Percentiles rank a stretch among this genome's conserved stretches.
Evolutionary conservation across 2,329 filamentous ascomycete genomes (phyloP).

Genomic region (Neospermospora avenae): DNA sequence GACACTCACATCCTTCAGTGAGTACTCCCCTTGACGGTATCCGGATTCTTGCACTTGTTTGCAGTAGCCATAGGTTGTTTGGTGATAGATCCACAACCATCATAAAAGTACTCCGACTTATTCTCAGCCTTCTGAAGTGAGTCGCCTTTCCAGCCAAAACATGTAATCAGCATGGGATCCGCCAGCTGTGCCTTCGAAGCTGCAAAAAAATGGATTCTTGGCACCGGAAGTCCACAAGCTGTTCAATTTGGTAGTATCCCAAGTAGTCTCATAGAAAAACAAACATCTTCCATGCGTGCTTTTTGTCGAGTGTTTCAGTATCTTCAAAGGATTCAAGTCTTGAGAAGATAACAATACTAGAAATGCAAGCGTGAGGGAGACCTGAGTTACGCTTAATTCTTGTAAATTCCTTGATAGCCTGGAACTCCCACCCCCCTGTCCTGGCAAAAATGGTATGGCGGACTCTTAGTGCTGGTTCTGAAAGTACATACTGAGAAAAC

Average conservation of each 20-base stretch:
- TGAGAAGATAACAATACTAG: slow-evolving; percentile 7
- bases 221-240: slow-evolving; percentile 43
- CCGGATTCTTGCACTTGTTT: slow-evolving; percentile 45
- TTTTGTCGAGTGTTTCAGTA: slow-evolving; percentile 28
- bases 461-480: too few species aligned
- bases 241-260: slow-evolving; percentile 43
- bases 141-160: slow-evolving; percentile 50
- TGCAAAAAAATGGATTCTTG: slow-evolving; percentile 43
- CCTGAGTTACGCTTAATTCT: slow-evolving; percentile 9
- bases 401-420: slow-evolving; percentile 9
- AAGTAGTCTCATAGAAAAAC: slow-evolving; percentile 48
- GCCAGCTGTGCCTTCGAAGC: slow-evolving; percentile 41
- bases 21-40: slow-evolving; percentile 48
- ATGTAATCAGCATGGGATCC: slow-evolving; percentile 51
- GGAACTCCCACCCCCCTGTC: too few species aligned
- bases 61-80: slow-evolving; percentile 44
- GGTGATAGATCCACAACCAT: slow-evolving; percentile 43
- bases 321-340: background rate
- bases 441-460: too few species aligned
- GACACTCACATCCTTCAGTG: slow-evolving; percentile 46
- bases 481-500: background rate
- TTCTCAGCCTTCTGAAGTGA: slow-evolving; percentile 48
- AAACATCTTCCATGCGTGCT: too few species aligned
- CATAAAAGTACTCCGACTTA: slow-evolving; percentile 43
- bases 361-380: slow-evolving; percentile 3